Base-by-base conservation (phyloP, 257 asterid species). In the Lavandula angustifolia region DNA sequence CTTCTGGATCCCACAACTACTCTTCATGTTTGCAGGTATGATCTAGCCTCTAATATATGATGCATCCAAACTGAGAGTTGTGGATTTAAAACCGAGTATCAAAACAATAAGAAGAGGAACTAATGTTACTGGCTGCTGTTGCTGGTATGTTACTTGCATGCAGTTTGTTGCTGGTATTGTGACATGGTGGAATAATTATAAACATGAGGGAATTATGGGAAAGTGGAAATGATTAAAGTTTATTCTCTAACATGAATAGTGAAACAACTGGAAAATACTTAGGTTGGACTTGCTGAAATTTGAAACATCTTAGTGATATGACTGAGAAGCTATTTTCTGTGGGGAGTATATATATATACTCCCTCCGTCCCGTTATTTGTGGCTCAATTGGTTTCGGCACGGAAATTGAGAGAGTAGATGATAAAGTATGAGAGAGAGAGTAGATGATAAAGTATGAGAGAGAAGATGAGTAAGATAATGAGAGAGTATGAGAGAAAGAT, bases 1-100 rank as follows among this genome's bases (percentile, higher is more conserved):
- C 59, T 33, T 88, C 95, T 77, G 96, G 98, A 79, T 88, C 82
- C 76, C 98, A 88, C 75, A 91, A 91, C 78, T 91, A 88, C 73
- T 82, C 96, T 63, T 88, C 98, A 55, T 94, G 96, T 16, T 72
- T 75, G 9, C n/a, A n/a, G n/a, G n/a, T n/a, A n/a, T n/a, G n/a
- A n/a, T n/a, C n/a, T n/a, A n/a, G n/a, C n/a, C n/a, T n/a, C n/a
- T n/a, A n/a, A n/a, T n/a, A n/a, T n/a, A n/a, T n/a, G n/a, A n/a
- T n/a, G n/a, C n/a, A n/a, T n/a, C n/a, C n/a, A n/a, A n/a, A n/a
- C n/a, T n/a, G n/a, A n/a, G n/a, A n/a, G n/a, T n/a, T n/a, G n/a
- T n/a, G n/a, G n/a, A n/a, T n/a, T n/a, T n/a, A n/a, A n/a, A n/a
- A n/a, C n/a, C n/a, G n/a, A n/a, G n/a, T 80, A 82, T 34, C 4